phyloP scores from a whole-genome alignment of 352 stramenopile species.

The Globisporangium recalcitrans region DNA sequence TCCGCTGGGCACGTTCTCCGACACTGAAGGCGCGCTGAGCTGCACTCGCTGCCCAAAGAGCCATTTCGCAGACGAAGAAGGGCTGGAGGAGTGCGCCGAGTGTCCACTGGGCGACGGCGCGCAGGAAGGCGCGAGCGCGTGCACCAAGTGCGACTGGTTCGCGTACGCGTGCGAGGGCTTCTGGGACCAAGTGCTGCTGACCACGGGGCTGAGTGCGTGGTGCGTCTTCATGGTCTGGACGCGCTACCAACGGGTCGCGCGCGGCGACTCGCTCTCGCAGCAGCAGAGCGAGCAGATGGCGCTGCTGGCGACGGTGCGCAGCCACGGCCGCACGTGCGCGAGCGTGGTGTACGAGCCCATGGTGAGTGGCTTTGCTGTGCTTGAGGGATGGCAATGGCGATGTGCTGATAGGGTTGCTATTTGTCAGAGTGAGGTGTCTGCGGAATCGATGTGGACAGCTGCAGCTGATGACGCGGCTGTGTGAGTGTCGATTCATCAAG shows the following conservation, averaged over 20 bases:
- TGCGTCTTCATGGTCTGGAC: slow-evolving; percentile 22
- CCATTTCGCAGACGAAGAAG: slow-evolving; percentile 35
- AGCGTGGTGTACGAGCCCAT: slow-evolving; percentile 33
- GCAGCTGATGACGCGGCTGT: slow-evolving; percentile 1
- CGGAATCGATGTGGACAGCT: slow-evolving; percentile 20
- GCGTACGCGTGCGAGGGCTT: slow-evolving; percentile 52
- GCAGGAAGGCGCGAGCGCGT: slow-evolving; percentile 26
- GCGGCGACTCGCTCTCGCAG: slow-evolving; percentile 25
- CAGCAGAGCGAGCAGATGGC: slow-evolving; percentile 37
- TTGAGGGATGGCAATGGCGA: neutral
- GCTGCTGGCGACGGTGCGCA: slow-evolving; percentile 40
- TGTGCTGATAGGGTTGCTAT: slow-evolving; percentile 1
- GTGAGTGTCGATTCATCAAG: neutral
- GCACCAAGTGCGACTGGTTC: slow-evolving; percentile 46
- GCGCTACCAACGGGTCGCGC: slow-evolving; percentile 26
- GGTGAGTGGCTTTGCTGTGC: slow-evolving; percentile 21
- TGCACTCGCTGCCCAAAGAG: slow-evolving; percentile 34
- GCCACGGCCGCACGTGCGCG: slow-evolving; percentile 40
- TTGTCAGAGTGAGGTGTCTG: slow-evolving; percentile 25
- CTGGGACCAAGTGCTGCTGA: slow-evolving; percentile 40
- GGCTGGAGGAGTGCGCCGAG: slow-evolving; percentile 27
- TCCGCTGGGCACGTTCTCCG: slow-evolving; percentile 27
- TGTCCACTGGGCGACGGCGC: slow-evolving; percentile 37
- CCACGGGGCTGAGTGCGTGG: slow-evolving; percentile 17
- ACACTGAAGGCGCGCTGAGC: slow-evolving; percentile 23